A percentile compares a stretch with the other conserved stretches of the same genome.
Conservation (phyloP, 371 early-diverging fungal genomes). For the Rhizopus arrhizus region DNA sequence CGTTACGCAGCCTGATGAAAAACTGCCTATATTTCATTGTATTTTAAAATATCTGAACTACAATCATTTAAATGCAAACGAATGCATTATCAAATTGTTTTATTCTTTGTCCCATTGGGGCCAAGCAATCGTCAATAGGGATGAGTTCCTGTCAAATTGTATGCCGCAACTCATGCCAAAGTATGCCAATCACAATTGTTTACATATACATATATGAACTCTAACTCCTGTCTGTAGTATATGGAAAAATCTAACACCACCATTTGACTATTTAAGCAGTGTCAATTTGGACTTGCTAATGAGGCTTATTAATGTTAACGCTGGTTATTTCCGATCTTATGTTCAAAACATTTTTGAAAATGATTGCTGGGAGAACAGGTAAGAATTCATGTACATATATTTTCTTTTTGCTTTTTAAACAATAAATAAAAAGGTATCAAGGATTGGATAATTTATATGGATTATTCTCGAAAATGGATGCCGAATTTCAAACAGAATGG, state of each 20-base stretch:
- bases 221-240: conserved; percentile 26
- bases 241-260: conserved; percentile 50
- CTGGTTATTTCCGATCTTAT: conserved; percentile 41
- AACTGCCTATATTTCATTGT: conserved; percentile 36
- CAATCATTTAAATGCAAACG: conserved; percentile 41
- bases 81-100: conserved; percentile 44
- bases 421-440: conserved; percentile 31
- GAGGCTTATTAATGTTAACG: conserved; percentile 48
- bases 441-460: conserved; percentile 57
- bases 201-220: background rate
- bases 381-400: background rate
- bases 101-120: conserved; percentile 50
- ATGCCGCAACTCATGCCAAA: conserved; percentile 39
- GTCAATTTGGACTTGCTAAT: conserved; percentile 45
- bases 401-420: conserved; percentile 1
- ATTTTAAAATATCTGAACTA: conserved; percentile 40
- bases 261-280: conserved; percentile 42
- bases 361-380: conserved; percentile 55
- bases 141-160: conserved; percentile 38
- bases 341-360: conserved; percentile 51
- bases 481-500: conserved; percentile 52
- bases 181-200: conserved; percentile 30
- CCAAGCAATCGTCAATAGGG: conserved; percentile 35
- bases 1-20: conserved; percentile 33
- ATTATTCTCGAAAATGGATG: conserved; percentile 59